Percentiles rank a stretch among this genome's conserved stretches.
These are phyloP conservation scores for Aureobasidium leucospermi DNA, from an alignment of 2,329 filamentous ascomycete species.

Conservation along the genomic window DNA sequence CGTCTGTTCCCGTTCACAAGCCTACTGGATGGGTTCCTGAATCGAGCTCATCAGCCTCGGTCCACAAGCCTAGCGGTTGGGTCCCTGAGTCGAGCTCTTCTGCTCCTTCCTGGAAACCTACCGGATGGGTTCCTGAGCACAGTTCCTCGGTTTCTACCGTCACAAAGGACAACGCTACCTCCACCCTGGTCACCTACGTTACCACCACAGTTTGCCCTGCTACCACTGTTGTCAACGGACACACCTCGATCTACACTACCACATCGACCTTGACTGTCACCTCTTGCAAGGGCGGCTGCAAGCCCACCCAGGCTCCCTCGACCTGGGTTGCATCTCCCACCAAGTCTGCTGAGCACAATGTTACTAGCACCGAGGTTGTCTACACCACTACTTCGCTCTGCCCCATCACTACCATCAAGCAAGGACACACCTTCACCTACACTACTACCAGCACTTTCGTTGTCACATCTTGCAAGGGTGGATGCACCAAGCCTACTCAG, in stretches of 20 bases:
- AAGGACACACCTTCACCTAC: slow-evolving; percentile 19
- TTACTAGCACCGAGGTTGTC: slow-evolving; percentile 18
- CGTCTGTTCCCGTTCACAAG: not conserved
- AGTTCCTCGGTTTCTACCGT: slow-evolving; percentile 20
- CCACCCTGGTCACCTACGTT: slow-evolving; percentile 20
- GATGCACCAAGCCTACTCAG: not conserved
- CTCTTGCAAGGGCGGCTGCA: not conserved
- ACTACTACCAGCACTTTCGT: slow-evolving; percentile 6
- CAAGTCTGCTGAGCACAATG: slow-evolving; percentile 9
- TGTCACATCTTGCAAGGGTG: not conserved
- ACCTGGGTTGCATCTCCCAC: not conserved
- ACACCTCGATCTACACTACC: not conserved
- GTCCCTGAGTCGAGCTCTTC: not conserved
- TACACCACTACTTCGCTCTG: slow-evolving; percentile 21
- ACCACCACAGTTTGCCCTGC: slow-evolving; percentile 21
- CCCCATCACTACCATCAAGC: slow-evolving; percentile 20
- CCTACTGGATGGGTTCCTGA: not conserved
- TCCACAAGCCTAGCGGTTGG: not conserved
- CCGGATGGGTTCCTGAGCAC: not conserved
- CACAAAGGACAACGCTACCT: slow-evolving; percentile 21
- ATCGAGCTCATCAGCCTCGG: not conserved
- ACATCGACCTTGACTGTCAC: not conserved
- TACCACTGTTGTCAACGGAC: not conserved
- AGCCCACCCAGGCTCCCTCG: not conserved
- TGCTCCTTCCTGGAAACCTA: not conserved